These are phyloP conservation scores for Ganoderma lucidum DNA, from an alignment of 1,284 basidiomycete genomes.

Conservation along the genomic window DNA sequence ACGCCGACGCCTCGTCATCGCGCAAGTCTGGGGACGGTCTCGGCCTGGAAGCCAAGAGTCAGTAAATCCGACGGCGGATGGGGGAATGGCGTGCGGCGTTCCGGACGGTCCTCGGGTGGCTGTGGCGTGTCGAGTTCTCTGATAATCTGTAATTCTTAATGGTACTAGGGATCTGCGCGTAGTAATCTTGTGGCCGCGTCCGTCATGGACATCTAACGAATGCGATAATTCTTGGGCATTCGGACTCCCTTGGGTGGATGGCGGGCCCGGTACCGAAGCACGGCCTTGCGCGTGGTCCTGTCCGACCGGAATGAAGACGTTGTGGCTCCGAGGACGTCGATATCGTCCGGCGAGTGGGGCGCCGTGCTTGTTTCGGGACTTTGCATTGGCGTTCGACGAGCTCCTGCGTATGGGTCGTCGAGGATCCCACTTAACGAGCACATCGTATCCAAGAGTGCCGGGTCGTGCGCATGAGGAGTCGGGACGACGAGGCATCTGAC, in stretches of 20 bases:
- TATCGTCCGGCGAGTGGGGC: background rate
- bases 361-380: background rate
- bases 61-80: background rate
- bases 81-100: background rate
- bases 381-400: background rate
- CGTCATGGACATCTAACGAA: background rate
- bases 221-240: background rate
- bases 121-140: background rate
- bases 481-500: background rate
- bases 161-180: background rate
- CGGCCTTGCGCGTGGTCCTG: background rate
- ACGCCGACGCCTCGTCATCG: background rate
- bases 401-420: background rate
- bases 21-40: constrained; percentile 1
- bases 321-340: constrained; percentile 1
- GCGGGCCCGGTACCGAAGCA: background rate
- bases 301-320: background rate
- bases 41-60: background rate
- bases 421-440: background rate
- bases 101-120: background rate
- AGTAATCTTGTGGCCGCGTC: background rate
- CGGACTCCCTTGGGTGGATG: background rate
- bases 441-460: background rate
- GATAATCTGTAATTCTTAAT: background rate
- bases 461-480: background rate